phyloP scores from a whole-genome alignment of 2,329 filamentous ascomycete species.

The Phoma sp. region DNA sequence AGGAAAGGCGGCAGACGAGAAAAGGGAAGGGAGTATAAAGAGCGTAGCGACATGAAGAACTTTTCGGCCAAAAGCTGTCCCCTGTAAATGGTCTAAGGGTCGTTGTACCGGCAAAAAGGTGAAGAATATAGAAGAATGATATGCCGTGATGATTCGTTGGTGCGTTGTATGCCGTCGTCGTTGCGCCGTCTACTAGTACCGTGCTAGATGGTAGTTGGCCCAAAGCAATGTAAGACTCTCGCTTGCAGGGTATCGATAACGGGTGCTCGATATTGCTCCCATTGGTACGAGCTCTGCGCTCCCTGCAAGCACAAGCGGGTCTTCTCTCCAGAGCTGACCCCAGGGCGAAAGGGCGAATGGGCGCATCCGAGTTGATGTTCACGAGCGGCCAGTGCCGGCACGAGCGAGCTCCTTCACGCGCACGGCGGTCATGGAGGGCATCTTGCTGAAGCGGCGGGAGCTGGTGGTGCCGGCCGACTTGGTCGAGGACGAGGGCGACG shows the following conservation, averaged over 20 bases:
- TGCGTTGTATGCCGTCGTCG: background rate
- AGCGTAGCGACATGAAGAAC: slow-evolving; percentile 12
- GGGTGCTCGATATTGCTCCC: slow-evolving; percentile 3
- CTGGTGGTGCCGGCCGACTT: slow-evolving; percentile 29
- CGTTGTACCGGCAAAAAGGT: background rate
- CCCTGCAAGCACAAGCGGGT: slow-evolving; percentile 1
- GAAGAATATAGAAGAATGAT: slow-evolving; percentile 7
- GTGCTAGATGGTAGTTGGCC: background rate
- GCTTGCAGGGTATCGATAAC: slow-evolving; percentile 6
- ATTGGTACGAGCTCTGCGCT: background rate
- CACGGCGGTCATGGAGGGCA: slow-evolving; percentile 39
- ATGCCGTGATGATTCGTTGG: slow-evolving; percentile 15
- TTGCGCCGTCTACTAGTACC: slow-evolving; percentile 1
- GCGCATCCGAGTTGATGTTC: slow-evolving; percentile 12
- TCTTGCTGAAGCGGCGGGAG: slow-evolving; percentile 45
- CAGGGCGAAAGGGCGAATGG: background rate
- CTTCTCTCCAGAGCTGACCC: background rate
- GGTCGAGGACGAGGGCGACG: slow-evolving; percentile 42
- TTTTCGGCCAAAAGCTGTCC: slow-evolving; percentile 7
- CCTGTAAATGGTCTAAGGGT: background rate
- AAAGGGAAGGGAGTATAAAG: slow-evolving; percentile 6
- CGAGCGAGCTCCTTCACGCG: slow-evolving; percentile 42
- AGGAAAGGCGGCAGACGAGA: slow-evolving; percentile 1
- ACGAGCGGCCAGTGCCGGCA: slow-evolving; percentile 35
- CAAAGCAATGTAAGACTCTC: background rate